Conservation (phyloP, 768 basidiomycete species). For the Russula foetens region DNA sequence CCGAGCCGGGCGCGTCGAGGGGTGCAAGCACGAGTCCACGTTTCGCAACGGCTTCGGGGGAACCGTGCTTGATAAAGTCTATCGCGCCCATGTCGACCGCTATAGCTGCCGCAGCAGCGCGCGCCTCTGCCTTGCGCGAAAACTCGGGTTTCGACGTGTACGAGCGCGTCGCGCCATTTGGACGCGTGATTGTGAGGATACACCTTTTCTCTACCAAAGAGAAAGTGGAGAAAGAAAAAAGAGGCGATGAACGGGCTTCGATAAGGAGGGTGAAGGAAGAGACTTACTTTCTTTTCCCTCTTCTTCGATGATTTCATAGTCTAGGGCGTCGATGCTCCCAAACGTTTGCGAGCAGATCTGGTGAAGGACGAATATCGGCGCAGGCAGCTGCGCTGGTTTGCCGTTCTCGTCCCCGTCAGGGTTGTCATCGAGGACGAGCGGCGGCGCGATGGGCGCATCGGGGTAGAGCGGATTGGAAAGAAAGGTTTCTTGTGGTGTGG, state of each 20-base stretch:
- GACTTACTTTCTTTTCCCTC: conserved; percentile 12
- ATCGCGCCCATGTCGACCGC: conserved; percentile 55
- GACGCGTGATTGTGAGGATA: conserved; percentile 51
- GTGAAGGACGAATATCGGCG: conserved; percentile 19
- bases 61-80: conserved; percentile 45
- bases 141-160: conserved; percentile 45
- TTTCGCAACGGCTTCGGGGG: conserved; percentile 32
- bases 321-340: conserved; percentile 20
- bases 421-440: not conserved
- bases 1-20: conserved; percentile 21
- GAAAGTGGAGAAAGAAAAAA: not conserved
- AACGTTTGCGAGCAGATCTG: conserved; percentile 24
- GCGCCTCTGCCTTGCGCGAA: conserved; percentile 44
- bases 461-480: conserved; percentile 12
- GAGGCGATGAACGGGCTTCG: not conserved
- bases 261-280: not conserved
- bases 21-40: conserved; percentile 28
- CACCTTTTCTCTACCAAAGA: conserved; percentile 47
- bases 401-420: not conserved
- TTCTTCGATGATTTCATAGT: conserved; percentile 21
- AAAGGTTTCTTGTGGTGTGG: not conserved
- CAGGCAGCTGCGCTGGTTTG: not conserved
- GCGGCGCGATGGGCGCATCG: not conserved
- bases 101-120: conserved; percentile 40
- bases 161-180: conserved; percentile 41